Conservation (phyloP, 345 rosid species). For the Trapa bicornis region DNA sequence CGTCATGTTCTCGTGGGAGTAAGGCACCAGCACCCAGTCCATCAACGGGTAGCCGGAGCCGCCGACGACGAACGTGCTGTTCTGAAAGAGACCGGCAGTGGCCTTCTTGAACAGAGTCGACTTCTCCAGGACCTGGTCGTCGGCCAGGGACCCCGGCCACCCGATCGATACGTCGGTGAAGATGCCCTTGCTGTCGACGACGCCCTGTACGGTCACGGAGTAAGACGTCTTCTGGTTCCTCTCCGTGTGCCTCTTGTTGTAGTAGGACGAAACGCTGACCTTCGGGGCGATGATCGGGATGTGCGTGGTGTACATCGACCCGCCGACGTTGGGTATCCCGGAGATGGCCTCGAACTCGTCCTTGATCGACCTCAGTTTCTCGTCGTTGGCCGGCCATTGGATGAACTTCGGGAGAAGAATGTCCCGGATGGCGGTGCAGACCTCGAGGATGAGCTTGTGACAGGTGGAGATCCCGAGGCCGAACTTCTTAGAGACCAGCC, state of each 20-base stretch:
- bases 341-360: slow-evolving; percentile 30
- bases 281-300: slow-evolving; percentile 77
- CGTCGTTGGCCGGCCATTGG: slow-evolving; percentile 49
- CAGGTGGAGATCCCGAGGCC: slow-evolving; percentile 83
- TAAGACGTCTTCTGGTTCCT: slow-evolving; percentile 76
- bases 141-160: slow-evolving; percentile 69
- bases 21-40: slow-evolving; percentile 76
- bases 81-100: slow-evolving; percentile 36
- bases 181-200: slow-evolving; percentile 50
- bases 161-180: slow-evolving; percentile 78
- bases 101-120: slow-evolving; percentile 55
- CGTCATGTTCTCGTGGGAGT: slow-evolving; percentile 52
- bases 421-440: slow-evolving; percentile 53
- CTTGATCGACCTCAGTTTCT: slow-evolving; percentile 24
- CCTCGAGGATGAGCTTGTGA: slow-evolving; percentile 74
- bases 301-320: slow-evolving; percentile 77
- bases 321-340: slow-evolving; percentile 55
- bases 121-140: slow-evolving; percentile 57
- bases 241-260: slow-evolving; percentile 70
- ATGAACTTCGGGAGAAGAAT: slow-evolving; percentile 61
- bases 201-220: slow-evolving; percentile 74
- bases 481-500: slow-evolving; percentile 71
- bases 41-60: slow-evolving; percentile 46
- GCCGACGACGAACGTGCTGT: slow-evolving; percentile 63
- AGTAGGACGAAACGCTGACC: slow-evolving; percentile 52